Evolutionary conservation across 2,329 filamentous ascomycete species (phyloP), one percentile per base, ranked within the genome.

Genomic region (Cercospora zeae-maydis): DNA sequence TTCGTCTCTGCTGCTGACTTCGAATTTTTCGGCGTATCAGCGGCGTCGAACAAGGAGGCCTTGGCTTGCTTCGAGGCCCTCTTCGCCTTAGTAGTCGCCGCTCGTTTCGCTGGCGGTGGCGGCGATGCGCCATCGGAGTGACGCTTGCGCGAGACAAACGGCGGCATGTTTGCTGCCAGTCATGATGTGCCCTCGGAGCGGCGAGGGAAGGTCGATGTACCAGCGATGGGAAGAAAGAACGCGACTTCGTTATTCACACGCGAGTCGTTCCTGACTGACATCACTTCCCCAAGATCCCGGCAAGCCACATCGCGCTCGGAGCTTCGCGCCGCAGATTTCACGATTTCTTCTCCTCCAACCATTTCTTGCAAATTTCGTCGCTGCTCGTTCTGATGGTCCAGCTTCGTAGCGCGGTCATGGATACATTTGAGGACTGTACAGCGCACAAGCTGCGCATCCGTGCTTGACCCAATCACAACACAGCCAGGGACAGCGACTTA

Each of bases 121-220:
- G 74, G 71, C 30, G 78, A 75, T 1, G 78, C 75, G 0, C 82
- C 77, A 1, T 84, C 83, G 64, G 82, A 84, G 68, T 86, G 70
- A 64, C 87, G 84, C 77, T 92, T 92, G 69, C 87, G 86, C 54
- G 87, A 82, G 14, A 90, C 81, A 67, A 84, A 78, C 24, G 89
- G 88, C 71, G 89, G 87, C 88, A 92, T 92, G 42, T 54, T 75
- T 42, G 13, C 30, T 53, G 49, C 11, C 30, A 10, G 30, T 53
- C 49, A 57, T 57, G 36, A 30, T 57, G 37, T 42, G 19, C 19
- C 54, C 21, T 30, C 37, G 36, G 21, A 14, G 16, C n/a, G 14
- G 36, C 14, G 37, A n/a, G 9, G 24, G 11, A 13, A 2, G 14
- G 37, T n/a, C 36, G 36, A 36, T 5, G 19, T 13, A 42, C 31